Evolutionary conservation across 495 filamentous ascomycete genomes (phyloP).

Genomic region (Amniculicola lignicola): DNA sequence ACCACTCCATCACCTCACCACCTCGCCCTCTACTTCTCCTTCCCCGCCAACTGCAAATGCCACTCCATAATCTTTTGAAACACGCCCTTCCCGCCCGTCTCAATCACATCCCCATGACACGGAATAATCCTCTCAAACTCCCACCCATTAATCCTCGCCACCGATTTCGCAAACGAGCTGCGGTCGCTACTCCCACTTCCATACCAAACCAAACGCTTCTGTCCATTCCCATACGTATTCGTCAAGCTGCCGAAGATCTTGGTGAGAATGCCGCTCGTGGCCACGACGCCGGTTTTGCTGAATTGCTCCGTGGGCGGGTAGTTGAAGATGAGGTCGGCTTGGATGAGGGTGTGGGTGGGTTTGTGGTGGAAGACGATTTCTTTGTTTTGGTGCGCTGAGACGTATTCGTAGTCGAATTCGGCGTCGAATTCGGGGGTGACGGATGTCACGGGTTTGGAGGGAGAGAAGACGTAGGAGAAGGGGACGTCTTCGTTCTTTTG

Average conservation of each 20-base stretch:
- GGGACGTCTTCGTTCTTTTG: conserved; percentile 62
- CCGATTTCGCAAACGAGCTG: conserved; percentile 62
- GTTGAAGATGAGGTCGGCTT: conserved; percentile 92
- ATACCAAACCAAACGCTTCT: conserved; percentile 85
- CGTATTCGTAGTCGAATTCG: conserved; percentile 85
- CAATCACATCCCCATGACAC: conserved; percentile 90
- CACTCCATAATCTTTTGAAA: conserved; percentile 83
- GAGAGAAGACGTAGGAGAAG: conserved; percentile 66
- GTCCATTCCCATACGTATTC: conserved; percentile 62
- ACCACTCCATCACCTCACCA: no score
- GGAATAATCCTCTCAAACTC: conserved; percentile 85
- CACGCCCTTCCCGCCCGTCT: conserved; percentile 68
- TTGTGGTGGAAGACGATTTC: conserved; percentile 85
- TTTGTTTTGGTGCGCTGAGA: conserved; percentile 73
- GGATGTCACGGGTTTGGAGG: conserved; percentile 48
- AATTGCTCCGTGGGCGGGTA: conserved; percentile 87
- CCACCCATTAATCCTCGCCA: conserved; percentile 69
- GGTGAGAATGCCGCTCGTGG: conserved; percentile 58
- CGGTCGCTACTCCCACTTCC: conserved; percentile 61
- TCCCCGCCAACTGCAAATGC: conserved; percentile 62
- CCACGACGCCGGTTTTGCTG: conserved; percentile 55
- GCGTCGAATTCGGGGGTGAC: conserved; percentile 75
- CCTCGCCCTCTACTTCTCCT: conserved; percentile 26
- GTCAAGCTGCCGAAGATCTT: conserved; percentile 60
- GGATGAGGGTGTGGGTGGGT: conserved; percentile 75